phyloP scores from a whole-genome alignment of 2,329 filamentous ascomycete genomes.

The Cryphonectria naterciae region DNA sequence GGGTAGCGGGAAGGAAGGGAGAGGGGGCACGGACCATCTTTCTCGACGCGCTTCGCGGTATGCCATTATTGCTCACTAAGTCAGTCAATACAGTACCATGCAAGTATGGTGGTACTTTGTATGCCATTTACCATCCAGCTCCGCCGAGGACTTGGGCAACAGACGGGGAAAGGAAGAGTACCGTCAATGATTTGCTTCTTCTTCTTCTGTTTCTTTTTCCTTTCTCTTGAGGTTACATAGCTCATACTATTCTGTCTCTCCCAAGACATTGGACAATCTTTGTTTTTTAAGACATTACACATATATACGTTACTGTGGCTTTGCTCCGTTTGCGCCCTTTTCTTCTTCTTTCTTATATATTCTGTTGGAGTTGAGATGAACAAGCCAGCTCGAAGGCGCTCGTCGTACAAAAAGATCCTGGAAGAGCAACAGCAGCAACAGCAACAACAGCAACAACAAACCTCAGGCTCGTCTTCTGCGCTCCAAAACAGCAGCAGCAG shows the following conservation, averaged over 20 bases:
- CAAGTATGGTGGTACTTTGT: neutral
- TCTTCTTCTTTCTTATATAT: neutral
- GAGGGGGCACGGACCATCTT: neutral
- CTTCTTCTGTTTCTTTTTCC: neutral
- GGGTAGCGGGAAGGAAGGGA: neutral
- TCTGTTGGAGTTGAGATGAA: slow-evolving; percentile 24
- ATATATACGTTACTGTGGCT: neutral
- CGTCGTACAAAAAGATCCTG: slow-evolving; percentile 24
- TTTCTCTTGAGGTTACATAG: neutral
- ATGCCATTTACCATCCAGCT: neutral
- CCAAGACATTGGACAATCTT: neutral
- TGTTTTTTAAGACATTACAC: neutral
- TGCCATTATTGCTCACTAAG: neutral
- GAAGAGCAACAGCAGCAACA: slow-evolving; percentile 6
- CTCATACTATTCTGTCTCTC: neutral
- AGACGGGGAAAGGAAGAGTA: neutral
- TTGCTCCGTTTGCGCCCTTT: neutral
- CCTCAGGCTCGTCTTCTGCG: slow-evolving; percentile 8
- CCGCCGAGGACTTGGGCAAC: neutral
- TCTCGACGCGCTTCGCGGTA: slow-evolving; percentile 6
- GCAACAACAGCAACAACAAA: slow-evolving; percentile 12
- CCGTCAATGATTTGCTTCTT: neutral
- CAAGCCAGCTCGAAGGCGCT: slow-evolving; percentile 28
- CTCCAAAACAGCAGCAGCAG: slow-evolving; percentile 2
- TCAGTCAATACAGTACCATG: neutral